Evolutionary conservation across 2,329 filamentous ascomycete genomes (phyloP).

Genomic region (Pseudodiploospora longispora): DNA sequence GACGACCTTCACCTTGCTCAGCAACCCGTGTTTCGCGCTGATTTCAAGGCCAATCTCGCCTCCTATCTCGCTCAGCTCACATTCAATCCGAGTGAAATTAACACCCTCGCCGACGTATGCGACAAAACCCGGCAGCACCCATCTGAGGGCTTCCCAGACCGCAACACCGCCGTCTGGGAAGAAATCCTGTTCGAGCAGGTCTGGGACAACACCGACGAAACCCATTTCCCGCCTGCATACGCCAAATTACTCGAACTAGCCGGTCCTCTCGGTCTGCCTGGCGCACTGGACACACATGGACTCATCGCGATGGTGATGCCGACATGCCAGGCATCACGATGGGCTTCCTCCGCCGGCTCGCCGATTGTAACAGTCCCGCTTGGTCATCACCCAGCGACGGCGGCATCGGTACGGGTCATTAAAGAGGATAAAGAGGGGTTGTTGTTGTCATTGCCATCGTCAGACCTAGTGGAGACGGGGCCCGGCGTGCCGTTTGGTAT

Average conservation of each 20-base stretch:
- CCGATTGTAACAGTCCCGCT: conserved; percentile 54
- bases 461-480: conserved; percentile 5
- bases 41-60: conserved; percentile 50
- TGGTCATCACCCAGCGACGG: conserved; percentile 6
- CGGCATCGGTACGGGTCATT: neutral
- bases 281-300: conserved; percentile 44
- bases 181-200: conserved; percentile 32
- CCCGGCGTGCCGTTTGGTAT: conserved; percentile 40
- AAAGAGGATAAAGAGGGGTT: neutral
- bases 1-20: conserved; percentile 3
- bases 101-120: conserved; percentile 40
- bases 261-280: conserved; percentile 51
- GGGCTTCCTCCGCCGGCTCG: conserved; percentile 14
- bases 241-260: conserved; percentile 46
- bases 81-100: conserved; percentile 46
- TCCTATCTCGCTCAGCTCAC: conserved; percentile 48
- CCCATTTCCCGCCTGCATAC: conserved; percentile 40
- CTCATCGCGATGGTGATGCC: conserved; percentile 55
- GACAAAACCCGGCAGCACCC: conserved; percentile 46
- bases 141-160: conserved; percentile 50
- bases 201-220: conserved; percentile 45
- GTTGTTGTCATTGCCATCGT: too few relatives aligned
- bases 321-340: conserved; percentile 24
- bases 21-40: conserved; percentile 42
- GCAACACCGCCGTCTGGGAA: conserved; percentile 53